Percentiles rank a stretch among this genome's conserved stretches.
phyloP scores from a whole-genome alignment of 2,329 filamentous ascomycete genomes.

The Beauveria varroae region DNA sequence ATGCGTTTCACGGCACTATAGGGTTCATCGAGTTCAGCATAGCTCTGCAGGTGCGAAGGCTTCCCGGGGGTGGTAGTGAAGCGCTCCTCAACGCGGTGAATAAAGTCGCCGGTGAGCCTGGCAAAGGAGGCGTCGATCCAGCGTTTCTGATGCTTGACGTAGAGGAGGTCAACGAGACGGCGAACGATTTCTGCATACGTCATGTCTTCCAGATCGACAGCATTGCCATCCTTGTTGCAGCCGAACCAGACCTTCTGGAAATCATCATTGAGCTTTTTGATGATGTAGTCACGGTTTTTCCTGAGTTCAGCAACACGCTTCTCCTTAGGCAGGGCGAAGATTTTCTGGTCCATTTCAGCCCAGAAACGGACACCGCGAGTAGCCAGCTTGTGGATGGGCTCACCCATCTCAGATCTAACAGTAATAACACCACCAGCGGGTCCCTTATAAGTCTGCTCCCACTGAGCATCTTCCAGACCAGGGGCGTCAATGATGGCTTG shows the following conservation, averaged over 20 bases:
- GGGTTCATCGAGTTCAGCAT: conserved; percentile 77
- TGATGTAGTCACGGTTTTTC: conserved; percentile 85
- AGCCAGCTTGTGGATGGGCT: conserved; percentile 97
- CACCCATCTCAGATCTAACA: conserved; percentile 96
- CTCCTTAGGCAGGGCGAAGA: conserved; percentile 92
- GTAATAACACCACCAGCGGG: conserved; percentile 91
- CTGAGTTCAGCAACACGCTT: conserved; percentile 83
- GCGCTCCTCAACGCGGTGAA: conserved; percentile 92
- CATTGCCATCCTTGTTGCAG: conserved; percentile 69
- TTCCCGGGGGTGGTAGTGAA: conserved; percentile 69
- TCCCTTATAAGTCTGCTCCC: conserved; percentile 92
- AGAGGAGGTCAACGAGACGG: conserved; percentile 83
- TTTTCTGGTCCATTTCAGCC: conserved; percentile 98
- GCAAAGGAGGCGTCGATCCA: conserved; percentile 87
- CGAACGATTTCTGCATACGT: conserved; percentile 84
- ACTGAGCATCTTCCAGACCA: conserved; percentile 73
- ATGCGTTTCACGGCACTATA: conserved; percentile 73
- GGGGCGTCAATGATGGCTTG: conserved; percentile 81
- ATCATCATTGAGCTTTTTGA: conserved; percentile 91
- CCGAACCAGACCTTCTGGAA: conserved; percentile 98
- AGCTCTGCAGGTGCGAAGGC: conserved; percentile 80
- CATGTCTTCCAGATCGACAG: conserved; percentile 90
- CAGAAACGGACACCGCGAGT: conserved; percentile 94
- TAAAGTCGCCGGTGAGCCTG: conserved; percentile 86
- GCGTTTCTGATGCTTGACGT: conserved; percentile 79